Evolutionary conservation across 768 basidiomycete species (phyloP), one percentile per base, ranked within the genome.

Genomic region (Macrolepiota dolichaula): DNA sequence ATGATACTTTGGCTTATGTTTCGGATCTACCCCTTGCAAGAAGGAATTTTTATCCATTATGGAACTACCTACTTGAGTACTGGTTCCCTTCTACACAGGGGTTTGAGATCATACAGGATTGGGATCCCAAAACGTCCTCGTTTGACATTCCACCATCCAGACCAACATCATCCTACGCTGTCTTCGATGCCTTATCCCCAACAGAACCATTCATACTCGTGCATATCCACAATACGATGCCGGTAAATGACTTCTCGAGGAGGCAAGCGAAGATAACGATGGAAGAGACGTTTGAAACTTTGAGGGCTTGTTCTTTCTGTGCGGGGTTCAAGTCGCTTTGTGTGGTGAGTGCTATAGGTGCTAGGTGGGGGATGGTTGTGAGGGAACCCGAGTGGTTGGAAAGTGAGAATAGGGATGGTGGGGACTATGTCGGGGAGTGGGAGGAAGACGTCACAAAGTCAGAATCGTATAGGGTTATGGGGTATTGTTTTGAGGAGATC

Each of bases 401-500:
- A 15, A 25, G 5, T 42, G 54, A 55, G 3, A 51, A 52, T 44
- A 57, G 54, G 13, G 51, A 47, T 51, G 61, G 24, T 12, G 38
- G 53, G 24, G 53, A 66, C 32, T 64, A 61, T 61, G 62, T 63
- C 38, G 66, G 66, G 19, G 64, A 62, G 38, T 67, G 64, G 62
- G 46, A 52, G 27, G 61, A 62, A 22, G 55, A 63, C 51, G 61
- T 64, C 2, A 51, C 49, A 3, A 58, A 57, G 25, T 25, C 36
- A 9, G 54, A 32, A 5, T 67, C 66, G 22, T 63, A 59, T 51
- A 56, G 60, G 17, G 51, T 58, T 40, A 52, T 67, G 40, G 58
- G 64, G 37, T 60, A 56, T 19, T 65, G 59, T 50, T 67, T 67
- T 29, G 37, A 59, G 7, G 50, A 54, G 46, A 44, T 67, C 17